Evolutionary conservation across 257 asterid species (phyloP), one percentile per base, ranked within the genome.

Genomic region (Vinca minor): DNA sequence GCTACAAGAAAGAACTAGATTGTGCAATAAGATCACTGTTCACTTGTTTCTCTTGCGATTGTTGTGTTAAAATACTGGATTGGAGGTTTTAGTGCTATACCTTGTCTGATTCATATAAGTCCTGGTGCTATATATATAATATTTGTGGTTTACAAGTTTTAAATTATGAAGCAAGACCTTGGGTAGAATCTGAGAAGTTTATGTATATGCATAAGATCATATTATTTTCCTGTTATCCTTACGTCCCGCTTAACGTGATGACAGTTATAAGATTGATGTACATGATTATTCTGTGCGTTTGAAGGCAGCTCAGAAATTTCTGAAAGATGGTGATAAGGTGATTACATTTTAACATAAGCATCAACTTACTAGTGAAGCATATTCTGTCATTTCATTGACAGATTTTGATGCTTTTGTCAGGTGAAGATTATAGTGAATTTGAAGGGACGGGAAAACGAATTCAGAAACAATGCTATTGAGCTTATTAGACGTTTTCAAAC

Each of bases 201-300:
- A 17, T 26, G 1, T 45, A 29, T 54, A 29, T 26, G 59, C 12
- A 25, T 9, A 1, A 4, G 13, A 53, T 28, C 34, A 21, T 54
- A 18, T 54, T 55, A 17, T 54, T 54, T 8, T 28, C 9, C 62
- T 54, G 62, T 47, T 49, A 48, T 56, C 9, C 44, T 71, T 50
- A 62, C 49, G 28, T 62, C 54, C 48, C 49, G 34, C 47, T 28
- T 60, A 63, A 66, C 52, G 34, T 66, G 18, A 45, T 79, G 79
- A 77, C 99, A 93, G 99, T 59, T 93, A 83, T 68, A 93, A 89
- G 71, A 93, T 93, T 63, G 99, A 89, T 62, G 87, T 78, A 59
- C 99, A 93, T 66, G 99, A 93, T 84, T 93, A 93, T 68, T 69
- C 94, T 8, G 99, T 93, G 72, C 97, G 96, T 36, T 71, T 93